These are phyloP conservation scores for Scheffersomyces stipitis DNA, from an alignment of 805 yeast genomes.

Conservation along the genomic window DNA sequence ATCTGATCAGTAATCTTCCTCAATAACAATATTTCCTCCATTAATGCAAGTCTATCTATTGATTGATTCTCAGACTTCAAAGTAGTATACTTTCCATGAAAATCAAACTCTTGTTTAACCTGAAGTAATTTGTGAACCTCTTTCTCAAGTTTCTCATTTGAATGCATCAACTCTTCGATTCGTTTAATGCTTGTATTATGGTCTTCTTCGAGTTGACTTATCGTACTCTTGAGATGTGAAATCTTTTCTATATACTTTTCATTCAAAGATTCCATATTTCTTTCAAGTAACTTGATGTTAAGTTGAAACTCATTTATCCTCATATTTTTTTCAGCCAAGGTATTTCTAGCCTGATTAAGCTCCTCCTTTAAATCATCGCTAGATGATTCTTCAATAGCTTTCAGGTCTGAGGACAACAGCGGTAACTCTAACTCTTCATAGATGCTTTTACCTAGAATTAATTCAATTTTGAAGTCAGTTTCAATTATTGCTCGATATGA, in stretches of 20 bases:
- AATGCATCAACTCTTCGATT: constrained; percentile 15
- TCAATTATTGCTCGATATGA: too few species aligned
- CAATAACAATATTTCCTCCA: constrained; percentile 46
- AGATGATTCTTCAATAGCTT: too few species aligned
- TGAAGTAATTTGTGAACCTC: constrained; percentile 28
- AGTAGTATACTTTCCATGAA: constrained; percentile 28
- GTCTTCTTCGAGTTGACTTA: constrained; percentile 3
- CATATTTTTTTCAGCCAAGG: too few species aligned
- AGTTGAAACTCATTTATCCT: constrained; percentile 47
- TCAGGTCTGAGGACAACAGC: too few species aligned
- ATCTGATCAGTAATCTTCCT: constrained; percentile 27
- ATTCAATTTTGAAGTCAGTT: too few species aligned
- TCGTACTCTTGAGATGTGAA: constrained; percentile 15
- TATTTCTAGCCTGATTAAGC: too few species aligned
- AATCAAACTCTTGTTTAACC: constrained; percentile 13
- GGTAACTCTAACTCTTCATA: too few species aligned
- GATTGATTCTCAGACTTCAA: constrained; percentile 32
- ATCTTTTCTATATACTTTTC: constrained; percentile 27
- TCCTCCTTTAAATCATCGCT: too few species aligned
- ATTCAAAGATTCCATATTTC: constrained; percentile 36
- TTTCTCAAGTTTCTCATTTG: constrained; percentile 18
- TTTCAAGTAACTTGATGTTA: constrained; percentile 46
- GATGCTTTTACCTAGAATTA: too few species aligned
- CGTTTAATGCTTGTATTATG: constrained; percentile 16
- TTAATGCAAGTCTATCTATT: constrained; percentile 32